phyloP scores from a whole-genome alignment of 2,329 filamentous ascomycete genomes.

The Phyllosticta ampelicida region DNA sequence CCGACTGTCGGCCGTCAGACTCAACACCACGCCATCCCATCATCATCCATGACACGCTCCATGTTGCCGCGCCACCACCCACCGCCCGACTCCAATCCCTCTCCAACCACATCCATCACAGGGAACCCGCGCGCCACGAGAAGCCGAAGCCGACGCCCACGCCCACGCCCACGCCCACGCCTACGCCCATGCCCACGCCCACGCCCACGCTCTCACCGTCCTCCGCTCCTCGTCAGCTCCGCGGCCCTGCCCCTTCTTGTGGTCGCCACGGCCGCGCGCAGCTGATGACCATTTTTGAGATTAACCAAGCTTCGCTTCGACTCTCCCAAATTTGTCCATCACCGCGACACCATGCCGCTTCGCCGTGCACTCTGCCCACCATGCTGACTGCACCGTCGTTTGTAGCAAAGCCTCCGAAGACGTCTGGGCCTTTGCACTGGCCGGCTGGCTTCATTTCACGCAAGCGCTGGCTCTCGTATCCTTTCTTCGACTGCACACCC shows the following conservation, averaged over 20 bases:
- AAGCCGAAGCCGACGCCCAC: too few species aligned
- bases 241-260: not conserved
- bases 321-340: not conserved
- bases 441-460: not conserved
- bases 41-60: not conserved
- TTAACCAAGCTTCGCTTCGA: not conserved
- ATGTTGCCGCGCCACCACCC: not conserved
- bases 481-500: not conserved
- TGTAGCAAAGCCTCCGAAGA: not conserved
- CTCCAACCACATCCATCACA: not conserved
- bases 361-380: not conserved
- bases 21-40: constrained; percentile 9
- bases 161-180: too few species aligned
- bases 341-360: not conserved
- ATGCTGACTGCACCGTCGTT: not conserved
- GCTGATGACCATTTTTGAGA: not conserved
- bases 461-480: not conserved
- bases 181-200: too few species aligned
- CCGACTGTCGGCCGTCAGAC: constrained; percentile 1
- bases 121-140: not conserved
- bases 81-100: not conserved
- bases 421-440: not conserved
- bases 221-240: not conserved
- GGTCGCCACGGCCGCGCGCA: not conserved
- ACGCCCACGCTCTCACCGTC: not conserved